Evolutionary conservation across 306 rosid species (phyloP), one percentile per base, ranked within the genome.

Genomic region (Corylus heterophylla): DNA sequence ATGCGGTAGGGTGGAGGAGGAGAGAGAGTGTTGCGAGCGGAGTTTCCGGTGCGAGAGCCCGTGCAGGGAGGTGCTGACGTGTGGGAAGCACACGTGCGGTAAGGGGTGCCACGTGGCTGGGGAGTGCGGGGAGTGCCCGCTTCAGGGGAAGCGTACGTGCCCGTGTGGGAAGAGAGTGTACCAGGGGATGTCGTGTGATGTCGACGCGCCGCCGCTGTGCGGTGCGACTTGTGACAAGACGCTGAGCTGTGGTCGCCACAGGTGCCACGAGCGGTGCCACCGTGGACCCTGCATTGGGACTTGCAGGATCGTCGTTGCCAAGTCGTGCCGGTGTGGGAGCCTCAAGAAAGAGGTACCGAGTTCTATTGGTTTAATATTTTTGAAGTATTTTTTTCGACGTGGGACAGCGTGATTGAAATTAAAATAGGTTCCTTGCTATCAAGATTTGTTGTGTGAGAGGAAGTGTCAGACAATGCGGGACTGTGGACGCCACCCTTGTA

Each of bases 371-470:
- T 49, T 49, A 12, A 49, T 49, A 11, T 63, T 48, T 29, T 50
- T 78, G 52, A 69, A 63, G 49, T 49, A 5, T 42, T 49, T 49
- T 49, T 49, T 71, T 83, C 27, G 56, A 55, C 55, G 69, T 22
- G 81, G 63, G 56, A 63, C 68, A 81, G 81, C 86, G 75, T 84
- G 61, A 84, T 87, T 88, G 86, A 83, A 86, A 79, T 81, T 90
- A 72, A 83, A 82, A 83, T 91, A 95, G 98, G 91, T 92, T 85
- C 98, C 98, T 85, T 95, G 98, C 83, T 86, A 89, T 90, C 98
- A 95, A 90, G 94, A 91, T 77, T 90, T 95, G 86, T 54, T 85
- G 12, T 95, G 98, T 79, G 98, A 95, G 75, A 89, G 98, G 91
- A 95, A 90, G 88, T 95, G 98, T n/a, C 92, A 80, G 80, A 86